phyloP scores from a whole-genome alignment of 208 protist species.

The Acanthamoeba sp. region DNA sequence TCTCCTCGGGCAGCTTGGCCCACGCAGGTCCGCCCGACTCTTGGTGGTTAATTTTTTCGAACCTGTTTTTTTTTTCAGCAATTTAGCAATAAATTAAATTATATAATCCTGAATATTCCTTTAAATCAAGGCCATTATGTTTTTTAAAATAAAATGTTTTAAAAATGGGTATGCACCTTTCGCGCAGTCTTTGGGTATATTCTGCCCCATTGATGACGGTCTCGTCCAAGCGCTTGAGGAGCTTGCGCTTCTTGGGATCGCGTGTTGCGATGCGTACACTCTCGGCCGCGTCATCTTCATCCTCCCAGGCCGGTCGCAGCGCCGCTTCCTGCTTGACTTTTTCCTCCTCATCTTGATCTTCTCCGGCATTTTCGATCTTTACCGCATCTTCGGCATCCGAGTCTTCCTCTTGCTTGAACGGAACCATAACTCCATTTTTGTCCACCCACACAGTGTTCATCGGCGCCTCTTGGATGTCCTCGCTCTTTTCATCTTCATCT shows the following conservation, averaged over 20 bases:
- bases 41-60: not conserved
- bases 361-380: not conserved
- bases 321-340: not conserved
- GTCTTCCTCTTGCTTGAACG: not conserved
- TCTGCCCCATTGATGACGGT: not conserved
- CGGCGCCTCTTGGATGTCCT: not conserved
- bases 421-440: not conserved
- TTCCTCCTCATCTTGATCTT: not conserved
- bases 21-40: not conserved
- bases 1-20: slow-evolving; percentile 49
- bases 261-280: not conserved
- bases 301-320: slow-evolving; percentile 20
- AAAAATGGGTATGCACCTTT: not conserved
- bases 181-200: slow-evolving; percentile 34
- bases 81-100: not conserved
- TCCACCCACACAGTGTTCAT: not conserved
- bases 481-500: not conserved
- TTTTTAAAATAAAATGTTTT: slow-evolving; percentile 2
- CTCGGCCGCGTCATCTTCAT: slow-evolving; percentile 30
- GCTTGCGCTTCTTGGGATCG: slow-evolving; percentile 2
- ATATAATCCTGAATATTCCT: not conserved
- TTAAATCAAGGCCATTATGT: not conserved
- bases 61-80: not conserved
- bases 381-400: not conserved
- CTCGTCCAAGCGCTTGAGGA: not conserved